These are phyloP conservation scores for Cercospora berteroae DNA, from an alignment of 2,329 filamentous ascomycete species.

Conservation along the genomic window DNA sequence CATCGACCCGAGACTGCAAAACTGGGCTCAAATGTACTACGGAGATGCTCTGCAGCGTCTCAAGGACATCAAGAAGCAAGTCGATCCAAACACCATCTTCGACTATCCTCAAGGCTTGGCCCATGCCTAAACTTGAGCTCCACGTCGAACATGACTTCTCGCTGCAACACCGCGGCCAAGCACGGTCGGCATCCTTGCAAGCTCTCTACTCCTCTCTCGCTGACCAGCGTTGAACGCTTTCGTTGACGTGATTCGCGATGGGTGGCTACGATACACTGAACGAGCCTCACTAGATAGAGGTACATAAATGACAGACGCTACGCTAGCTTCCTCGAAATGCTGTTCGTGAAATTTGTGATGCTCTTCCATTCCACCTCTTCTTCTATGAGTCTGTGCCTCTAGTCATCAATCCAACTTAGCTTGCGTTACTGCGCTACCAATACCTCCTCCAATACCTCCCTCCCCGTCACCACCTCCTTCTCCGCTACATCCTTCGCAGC, in stretches of 20 bases:
- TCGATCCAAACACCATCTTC: slow-evolving; percentile 18
- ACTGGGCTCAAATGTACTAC: slow-evolving; percentile 21
- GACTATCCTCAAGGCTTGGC: slow-evolving; percentile 22
- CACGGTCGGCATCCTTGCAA: background rate
- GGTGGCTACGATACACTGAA: background rate
- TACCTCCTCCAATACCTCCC: background rate
- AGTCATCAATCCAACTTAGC: background rate
- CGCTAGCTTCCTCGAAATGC: background rate
- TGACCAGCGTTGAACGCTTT: background rate
- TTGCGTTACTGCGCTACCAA: background rate
- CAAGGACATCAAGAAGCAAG: slow-evolving; percentile 14
- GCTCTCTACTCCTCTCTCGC: background rate
- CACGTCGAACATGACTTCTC: background rate
- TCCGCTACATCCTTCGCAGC: background rate
- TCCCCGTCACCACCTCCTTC: background rate
- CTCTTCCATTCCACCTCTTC: background rate
- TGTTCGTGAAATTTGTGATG: background rate
- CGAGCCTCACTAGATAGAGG: background rate
- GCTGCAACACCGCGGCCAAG: background rate
- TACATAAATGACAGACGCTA: background rate
- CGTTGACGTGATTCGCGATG: background rate
- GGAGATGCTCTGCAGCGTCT: slow-evolving; percentile 14
- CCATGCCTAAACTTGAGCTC: slow-evolving; percentile 6
- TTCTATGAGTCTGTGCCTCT: background rate
- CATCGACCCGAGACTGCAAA: slow-evolving; percentile 19